Evolutionary conservation across 1,284 basidiomycete species (phyloP).

Genomic region (Trichosporon faecale): DNA sequence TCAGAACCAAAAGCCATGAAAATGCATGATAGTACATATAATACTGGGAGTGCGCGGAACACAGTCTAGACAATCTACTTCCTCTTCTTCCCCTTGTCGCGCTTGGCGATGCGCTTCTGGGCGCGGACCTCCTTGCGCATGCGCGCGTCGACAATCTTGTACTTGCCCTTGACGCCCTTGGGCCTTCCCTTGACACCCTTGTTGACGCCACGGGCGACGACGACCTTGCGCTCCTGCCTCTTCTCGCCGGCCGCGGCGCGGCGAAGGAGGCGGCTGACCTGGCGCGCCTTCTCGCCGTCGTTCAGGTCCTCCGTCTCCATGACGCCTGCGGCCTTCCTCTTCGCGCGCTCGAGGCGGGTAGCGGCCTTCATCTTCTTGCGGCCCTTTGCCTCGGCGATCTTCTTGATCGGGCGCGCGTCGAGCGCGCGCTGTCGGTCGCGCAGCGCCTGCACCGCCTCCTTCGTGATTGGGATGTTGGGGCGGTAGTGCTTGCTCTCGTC

Average conservation of each 20-base stretch:
- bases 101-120: conserved; percentile 45
- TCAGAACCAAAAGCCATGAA: conserved; percentile 7
- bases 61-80: conserved; percentile 7
- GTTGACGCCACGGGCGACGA: conserved; percentile 89
- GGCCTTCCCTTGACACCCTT: conserved; percentile 89
- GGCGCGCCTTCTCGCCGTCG: conserved; percentile 89
- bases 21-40: conserved; percentile 23
- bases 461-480: conserved; percentile 91
- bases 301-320: conserved; percentile 86
- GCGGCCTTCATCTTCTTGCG: conserved; percentile 90
- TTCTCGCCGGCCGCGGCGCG: conserved; percentile 67
- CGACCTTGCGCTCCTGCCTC: conserved; percentile 65
- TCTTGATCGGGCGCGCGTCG: conserved; percentile 97
- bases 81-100: conserved; percentile 34
- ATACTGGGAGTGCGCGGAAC: neutral
- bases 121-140: conserved; percentile 51
- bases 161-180: conserved; percentile 90
- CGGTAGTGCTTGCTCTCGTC: conserved; percentile 94
- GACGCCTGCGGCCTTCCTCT: conserved; percentile 95
- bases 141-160: conserved; percentile 77
- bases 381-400: conserved; percentile 97
- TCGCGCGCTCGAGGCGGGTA: conserved; percentile 81
- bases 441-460: conserved; percentile 85
- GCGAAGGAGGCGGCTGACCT: conserved; percentile 86
- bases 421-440: conserved; percentile 88